These are phyloP conservation scores for Sisymbrium irio DNA, from an alignment of 345 rosid species.

Conservation along the genomic window DNA sequence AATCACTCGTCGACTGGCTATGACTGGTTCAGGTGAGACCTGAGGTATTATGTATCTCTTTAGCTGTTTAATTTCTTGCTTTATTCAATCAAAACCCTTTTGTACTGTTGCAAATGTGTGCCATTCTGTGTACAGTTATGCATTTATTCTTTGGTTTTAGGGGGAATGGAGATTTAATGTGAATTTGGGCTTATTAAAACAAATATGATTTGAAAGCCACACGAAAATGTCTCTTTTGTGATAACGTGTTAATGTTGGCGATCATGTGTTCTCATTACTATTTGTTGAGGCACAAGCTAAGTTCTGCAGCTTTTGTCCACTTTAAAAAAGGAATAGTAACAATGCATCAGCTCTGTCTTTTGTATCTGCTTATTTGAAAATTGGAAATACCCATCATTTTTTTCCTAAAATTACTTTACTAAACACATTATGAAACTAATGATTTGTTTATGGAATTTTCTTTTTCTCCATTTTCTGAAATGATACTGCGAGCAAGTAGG, in stretches of 20 bases:
- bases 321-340: neutral
- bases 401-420: neutral
- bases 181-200: neutral
- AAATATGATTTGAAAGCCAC: conserved; percentile 23
- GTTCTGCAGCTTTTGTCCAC: conserved; percentile 15
- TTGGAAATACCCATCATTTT: neutral
- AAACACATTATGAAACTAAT: neutral
- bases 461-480: neutral
- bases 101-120: neutral
- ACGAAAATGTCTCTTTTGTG: conserved; percentile 18
- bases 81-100: neutral
- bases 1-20: neutral
- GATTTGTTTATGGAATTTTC: too few relatives aligned
- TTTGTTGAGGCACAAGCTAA: conserved; percentile 21
- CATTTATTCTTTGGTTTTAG: neutral
- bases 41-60: neutral
- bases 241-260: conserved; percentile 8
- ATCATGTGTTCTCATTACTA: conserved; percentile 26
- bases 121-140: neutral
- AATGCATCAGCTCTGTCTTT: conserved; percentile 5
- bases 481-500: neutral
- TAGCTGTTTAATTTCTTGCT: neutral
- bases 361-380: neutral
- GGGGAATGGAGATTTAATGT: neutral
- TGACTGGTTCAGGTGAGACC: too few relatives aligned